Percentiles rank a stretch among this genome's conserved stretches.
Evolutionary conservation across 768 basidiomycete species (phyloP).

Genomic region (Suillus cothurnatus): DNA sequence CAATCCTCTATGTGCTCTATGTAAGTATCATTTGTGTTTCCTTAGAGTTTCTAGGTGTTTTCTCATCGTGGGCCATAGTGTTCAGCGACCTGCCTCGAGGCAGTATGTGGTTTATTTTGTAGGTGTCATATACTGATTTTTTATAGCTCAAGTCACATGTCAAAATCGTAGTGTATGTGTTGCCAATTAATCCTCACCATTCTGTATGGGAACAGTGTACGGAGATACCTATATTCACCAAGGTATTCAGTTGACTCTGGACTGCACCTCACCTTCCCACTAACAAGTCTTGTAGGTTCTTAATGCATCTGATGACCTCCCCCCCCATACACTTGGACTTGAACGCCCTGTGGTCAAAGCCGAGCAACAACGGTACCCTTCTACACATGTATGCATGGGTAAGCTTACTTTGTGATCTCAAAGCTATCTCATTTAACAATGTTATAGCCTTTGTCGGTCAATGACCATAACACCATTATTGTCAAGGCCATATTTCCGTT

Average conservation of each 20-base stretch:
- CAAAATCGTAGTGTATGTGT: not conserved
- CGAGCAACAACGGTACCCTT: not conserved
- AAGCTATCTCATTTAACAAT: not conserved
- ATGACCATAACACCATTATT: not conserved
- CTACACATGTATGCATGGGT: not conserved
- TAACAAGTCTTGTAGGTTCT: not conserved
- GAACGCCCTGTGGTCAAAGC: not conserved
- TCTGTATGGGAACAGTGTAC: not conserved
- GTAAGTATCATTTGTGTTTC: not conserved
- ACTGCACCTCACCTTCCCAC: not conserved
- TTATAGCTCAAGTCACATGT: not conserved
- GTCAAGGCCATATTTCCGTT: not conserved
- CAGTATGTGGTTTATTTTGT: not conserved
- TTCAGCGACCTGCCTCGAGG: not conserved
- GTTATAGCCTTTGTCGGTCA: not conserved
- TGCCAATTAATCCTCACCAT: not conserved
- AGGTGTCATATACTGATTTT: not conserved
- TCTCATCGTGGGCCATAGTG: not conserved
- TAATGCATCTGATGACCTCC: not conserved
- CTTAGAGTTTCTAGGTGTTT: not conserved
- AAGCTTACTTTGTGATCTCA: not conserved
- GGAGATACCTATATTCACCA: not conserved
- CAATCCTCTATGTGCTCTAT: not conserved
- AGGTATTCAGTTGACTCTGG: not conserved
- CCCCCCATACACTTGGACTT: not conserved